These are phyloP conservation scores for Pseudopyrenochaeta lycopersici DNA, from an alignment of 2,329 filamentous ascomycete species.

Conservation along the genomic window DNA sequence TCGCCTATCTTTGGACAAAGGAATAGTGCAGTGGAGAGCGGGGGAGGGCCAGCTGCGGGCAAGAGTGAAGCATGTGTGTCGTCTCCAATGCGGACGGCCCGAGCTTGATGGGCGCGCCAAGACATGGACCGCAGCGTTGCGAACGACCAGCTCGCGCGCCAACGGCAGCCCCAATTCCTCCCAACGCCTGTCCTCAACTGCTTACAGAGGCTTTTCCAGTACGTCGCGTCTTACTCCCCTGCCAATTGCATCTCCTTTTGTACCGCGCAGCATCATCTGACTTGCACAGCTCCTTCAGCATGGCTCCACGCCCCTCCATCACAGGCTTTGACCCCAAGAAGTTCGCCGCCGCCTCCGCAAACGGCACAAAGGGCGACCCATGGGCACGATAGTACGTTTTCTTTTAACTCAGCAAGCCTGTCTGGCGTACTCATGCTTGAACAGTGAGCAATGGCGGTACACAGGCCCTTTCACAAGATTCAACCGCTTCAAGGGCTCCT, in stretches of 20 bases:
- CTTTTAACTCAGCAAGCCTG: not conserved
- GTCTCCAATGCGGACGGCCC: constrained; percentile 8
- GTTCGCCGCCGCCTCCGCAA: constrained; percentile 75
- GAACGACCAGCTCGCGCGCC: constrained; percentile 24
- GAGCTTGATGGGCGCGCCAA: constrained; percentile 13
- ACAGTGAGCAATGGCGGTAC: constrained; percentile 95
- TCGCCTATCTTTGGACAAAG: too few relatives aligned
- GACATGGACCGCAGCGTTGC: not conserved
- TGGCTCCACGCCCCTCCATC: constrained; percentile 73
- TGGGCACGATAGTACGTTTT: constrained; percentile 68
- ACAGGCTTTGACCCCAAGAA: constrained; percentile 92
- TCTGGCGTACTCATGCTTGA: constrained; percentile 23
- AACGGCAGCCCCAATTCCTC: constrained; percentile 27
- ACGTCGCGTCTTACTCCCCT: constrained; percentile 9
- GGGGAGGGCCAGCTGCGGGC: not conserved
- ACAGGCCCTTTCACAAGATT: constrained; percentile 84
- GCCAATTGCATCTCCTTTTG: constrained; percentile 4
- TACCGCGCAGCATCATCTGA: constrained; percentile 19
- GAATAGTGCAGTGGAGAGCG: not conserved
- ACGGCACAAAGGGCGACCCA: constrained; percentile 65
- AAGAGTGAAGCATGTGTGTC: not conserved
- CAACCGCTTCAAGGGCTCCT: constrained; percentile 86
- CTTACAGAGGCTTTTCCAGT: constrained; percentile 38
- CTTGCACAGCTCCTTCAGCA: constrained; percentile 47
- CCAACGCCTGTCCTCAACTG: constrained; percentile 19